Percentiles rank a stretch among this genome's conserved stretches.
Evolutionary conservation across 2,329 filamentous ascomycete genomes (phyloP).

Genomic region (Exophiala bonariae): DNA sequence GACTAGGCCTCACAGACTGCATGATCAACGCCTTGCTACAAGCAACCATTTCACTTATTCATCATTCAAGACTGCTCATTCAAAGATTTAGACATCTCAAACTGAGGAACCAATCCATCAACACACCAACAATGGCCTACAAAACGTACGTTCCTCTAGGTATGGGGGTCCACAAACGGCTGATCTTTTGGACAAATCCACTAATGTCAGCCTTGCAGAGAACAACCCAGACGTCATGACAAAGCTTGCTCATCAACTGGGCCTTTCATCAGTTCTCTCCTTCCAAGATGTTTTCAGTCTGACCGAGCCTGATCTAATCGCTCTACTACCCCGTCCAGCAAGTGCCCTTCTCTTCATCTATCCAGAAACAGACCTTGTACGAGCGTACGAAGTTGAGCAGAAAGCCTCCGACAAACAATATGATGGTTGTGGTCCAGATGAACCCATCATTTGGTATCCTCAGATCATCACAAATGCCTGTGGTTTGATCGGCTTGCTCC

Average conservation of each 20-base stretch:
- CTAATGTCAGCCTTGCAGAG: conserved; percentile 34
- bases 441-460: conserved; percentile 59
- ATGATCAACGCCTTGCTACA: not conserved
- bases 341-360: conserved; percentile 56
- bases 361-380: conserved; percentile 31
- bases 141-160: conserved; percentile 21
- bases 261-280: conserved; percentile 45
- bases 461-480: conserved; percentile 61
- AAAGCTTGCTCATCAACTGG: conserved; percentile 50
- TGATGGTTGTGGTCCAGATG: conserved; percentile 45
- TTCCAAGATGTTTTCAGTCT: conserved; percentile 58
- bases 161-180: conserved; percentile 1
- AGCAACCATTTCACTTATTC: not conserved
- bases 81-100: too few relatives aligned
- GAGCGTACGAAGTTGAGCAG: conserved; percentile 40
- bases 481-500: conserved; percentile 58
- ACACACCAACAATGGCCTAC: conserved; percentile 7
- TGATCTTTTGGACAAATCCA: not conserved
- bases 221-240: conserved; percentile 59
- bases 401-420: conserved; percentile 49
- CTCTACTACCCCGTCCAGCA: conserved; percentile 54
- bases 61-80: too few relatives aligned
- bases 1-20: too few relatives aligned
- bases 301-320: conserved; percentile 50
- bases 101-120: too few relatives aligned